These are phyloP conservation scores for Rhodocollybia butyracea DNA, from an alignment of 768 basidiomycete species.

Conservation along the genomic window DNA sequence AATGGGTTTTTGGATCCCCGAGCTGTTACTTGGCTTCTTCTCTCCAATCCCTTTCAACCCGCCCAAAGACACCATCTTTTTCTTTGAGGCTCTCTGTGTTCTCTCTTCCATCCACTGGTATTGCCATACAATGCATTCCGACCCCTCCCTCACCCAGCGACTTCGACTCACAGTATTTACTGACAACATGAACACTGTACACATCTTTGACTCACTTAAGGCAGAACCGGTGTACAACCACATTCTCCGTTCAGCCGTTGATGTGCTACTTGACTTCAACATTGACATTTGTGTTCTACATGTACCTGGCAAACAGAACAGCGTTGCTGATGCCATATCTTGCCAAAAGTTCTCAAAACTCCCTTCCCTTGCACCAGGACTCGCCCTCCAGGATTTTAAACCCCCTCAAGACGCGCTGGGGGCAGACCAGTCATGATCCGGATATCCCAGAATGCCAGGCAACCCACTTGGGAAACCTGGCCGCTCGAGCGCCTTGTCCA, in stretches of 20 bases:
- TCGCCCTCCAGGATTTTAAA: slow-evolving; percentile 5
- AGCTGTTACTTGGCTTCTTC: slow-evolving; percentile 18
- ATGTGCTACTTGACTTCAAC: slow-evolving; percentile 11
- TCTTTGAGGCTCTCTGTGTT: slow-evolving; percentile 22
- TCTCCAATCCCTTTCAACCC: not conserved
- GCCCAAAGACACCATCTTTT: slow-evolving; percentile 18
- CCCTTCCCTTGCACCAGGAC: not conserved
- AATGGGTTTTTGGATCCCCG: slow-evolving; percentile 12
- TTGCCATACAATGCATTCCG: not conserved
- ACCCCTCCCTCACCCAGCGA: not conserved
- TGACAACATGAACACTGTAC: slow-evolving; percentile 26
- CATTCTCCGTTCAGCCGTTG: slow-evolving; percentile 20
- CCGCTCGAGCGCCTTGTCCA: slow-evolving; percentile 25
- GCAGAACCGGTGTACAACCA: slow-evolving; percentile 20
- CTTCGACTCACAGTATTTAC: slow-evolving; percentile 20
- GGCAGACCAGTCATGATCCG: slow-evolving; percentile 20
- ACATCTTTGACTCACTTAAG: slow-evolving; percentile 24
- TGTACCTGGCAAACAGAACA: slow-evolving; percentile 18
- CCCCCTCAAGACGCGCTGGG: slow-evolving; percentile 27
- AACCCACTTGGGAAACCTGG: slow-evolving; percentile 32
- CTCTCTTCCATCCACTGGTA: slow-evolving; percentile 14
- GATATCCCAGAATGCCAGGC: slow-evolving; percentile 17
- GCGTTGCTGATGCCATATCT: slow-evolving; percentile 25
- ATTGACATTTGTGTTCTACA: slow-evolving; percentile 22
- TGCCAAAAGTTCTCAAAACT: slow-evolving; percentile 10